Evolutionary conservation across 176 grass and related monocot genomes (phyloP).

Genomic region (Eremochloa ophiuroides): DNA sequence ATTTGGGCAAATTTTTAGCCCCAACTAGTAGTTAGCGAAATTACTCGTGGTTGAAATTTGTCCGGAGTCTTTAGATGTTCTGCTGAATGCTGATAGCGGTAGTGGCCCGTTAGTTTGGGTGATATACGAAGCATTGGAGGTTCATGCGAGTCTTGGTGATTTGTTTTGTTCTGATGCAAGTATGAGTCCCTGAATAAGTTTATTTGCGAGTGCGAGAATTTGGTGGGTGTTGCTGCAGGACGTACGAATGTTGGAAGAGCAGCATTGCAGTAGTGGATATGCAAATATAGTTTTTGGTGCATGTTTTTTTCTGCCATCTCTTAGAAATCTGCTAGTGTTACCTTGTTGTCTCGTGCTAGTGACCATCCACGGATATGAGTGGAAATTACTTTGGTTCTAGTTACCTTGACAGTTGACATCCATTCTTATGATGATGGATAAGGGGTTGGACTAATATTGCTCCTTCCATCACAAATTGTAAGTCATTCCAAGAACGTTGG

Average conservation of each 20-base stretch:
- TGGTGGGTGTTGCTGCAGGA: neutral
- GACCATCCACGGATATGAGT: neutral
- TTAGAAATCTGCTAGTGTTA: neutral
- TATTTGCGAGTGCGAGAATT: neutral
- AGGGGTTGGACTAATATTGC: neutral
- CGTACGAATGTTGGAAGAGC: neutral
- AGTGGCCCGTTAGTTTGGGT: neutral
- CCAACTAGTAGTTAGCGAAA: too few species aligned
- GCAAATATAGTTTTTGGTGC: neutral
- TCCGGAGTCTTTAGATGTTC: neutral
- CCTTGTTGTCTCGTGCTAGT: neutral
- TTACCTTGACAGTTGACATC: neutral
- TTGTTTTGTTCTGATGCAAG: neutral
- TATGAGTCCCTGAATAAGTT: neutral
- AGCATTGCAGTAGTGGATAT: neutral
- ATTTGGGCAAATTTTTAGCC: too few species aligned
- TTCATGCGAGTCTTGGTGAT: neutral
- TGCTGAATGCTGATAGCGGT: neutral
- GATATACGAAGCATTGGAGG: neutral
- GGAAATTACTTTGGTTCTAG: neutral
- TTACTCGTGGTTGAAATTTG: neutral
- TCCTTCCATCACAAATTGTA: too few species aligned
- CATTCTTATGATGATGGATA: neutral
- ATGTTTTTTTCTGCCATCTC: neutral
- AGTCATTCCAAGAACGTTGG: too few species aligned